Base-by-base conservation (phyloP, 345 rosid genomes). In the Corymbia maculata region DNA sequence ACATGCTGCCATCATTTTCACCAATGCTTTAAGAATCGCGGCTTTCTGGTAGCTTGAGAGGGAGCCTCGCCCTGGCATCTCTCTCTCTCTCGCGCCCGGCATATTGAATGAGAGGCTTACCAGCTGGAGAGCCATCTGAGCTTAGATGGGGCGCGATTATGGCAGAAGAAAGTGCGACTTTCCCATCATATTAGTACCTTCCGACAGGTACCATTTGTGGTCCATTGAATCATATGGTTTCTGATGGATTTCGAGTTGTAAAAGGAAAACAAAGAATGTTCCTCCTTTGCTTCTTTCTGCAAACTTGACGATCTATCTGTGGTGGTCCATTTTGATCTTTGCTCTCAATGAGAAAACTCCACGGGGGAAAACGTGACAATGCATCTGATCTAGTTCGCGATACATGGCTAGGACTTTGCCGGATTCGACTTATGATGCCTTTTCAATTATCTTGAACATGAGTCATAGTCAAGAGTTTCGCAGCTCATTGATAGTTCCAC, bases 301-400 rank as follows among this genome's bases (percentile, higher is more conserved):
- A 22, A 17, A 75, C 21, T 1, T 44, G 47, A 36, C 36, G 2
- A 75, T 75, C 36, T 44, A 0, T 19, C 49, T 22, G 49, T 42
- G 82, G 26, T 9, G 82, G 49, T 36, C 82, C 82, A 75, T 75
- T 17, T 75, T 26, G 12, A 75, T 42, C 49, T 2, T 21, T 21
- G 82, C 49, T 75, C 82, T 36, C 82, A 7, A 75, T 4, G 49
- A 36, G 0, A 17, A 42, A 36, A 17, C 49, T 75, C 82, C 26
- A 0, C 0, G 3, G 26, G 26, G 26, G 49, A 19, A 36, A 3
- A 75, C 49, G 26, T 19, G 0, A 19, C 21, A 14, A 75, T 44
- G 49, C 14, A 42, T 36, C 82, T 0, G 26, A 75, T 17, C 82
- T 22, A 10, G 7, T 5, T 36, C 14, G 14, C 28, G 0, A 36